Percentiles rank a stretch among this genome's conserved stretches.
Evolutionary conservation across 768 basidiomycete genomes (phyloP).

Genomic region (Lactifluus volemus): DNA sequence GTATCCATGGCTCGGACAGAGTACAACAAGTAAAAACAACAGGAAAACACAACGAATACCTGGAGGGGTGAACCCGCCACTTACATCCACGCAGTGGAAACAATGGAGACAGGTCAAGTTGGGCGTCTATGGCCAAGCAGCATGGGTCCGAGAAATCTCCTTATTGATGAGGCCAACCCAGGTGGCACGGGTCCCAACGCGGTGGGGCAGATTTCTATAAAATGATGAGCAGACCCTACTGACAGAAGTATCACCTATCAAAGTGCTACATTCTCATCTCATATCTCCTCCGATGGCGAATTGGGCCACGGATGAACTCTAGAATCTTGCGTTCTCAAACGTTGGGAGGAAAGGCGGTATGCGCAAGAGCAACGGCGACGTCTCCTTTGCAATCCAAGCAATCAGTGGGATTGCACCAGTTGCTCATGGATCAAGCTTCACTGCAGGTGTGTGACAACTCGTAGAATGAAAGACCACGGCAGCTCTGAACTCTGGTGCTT

Average conservation of each 20-base stretch:
- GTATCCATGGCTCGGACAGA: too few species aligned
- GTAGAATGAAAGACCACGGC: too few species aligned
- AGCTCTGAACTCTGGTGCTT: neutral
- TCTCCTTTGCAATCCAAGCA: neutral
- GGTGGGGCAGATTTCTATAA: neutral
- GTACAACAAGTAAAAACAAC: too few species aligned
- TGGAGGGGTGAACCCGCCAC: too few species aligned
- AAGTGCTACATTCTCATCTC: neutral
- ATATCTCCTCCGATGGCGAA: neutral
- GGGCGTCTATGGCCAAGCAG: neutral
- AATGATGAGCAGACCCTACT: neutral
- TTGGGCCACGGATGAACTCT: neutral
- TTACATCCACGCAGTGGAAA: too few species aligned
- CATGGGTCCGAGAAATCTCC: too few species aligned
- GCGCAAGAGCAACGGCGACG: neutral
- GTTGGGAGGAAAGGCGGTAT: neutral
- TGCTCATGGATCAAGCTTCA: neutral
- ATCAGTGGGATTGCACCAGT: neutral
- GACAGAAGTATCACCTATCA: neutral
- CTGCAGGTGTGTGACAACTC: neutral
- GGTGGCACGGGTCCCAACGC: neutral
- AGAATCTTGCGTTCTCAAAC: neutral
- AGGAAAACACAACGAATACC: too few species aligned
- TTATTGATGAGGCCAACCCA: neutral
- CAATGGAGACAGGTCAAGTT: neutral